Conservation (phyloP, 2,329 filamentous ascomycete genomes). For the Pestalotiopsis sp. region DNA sequence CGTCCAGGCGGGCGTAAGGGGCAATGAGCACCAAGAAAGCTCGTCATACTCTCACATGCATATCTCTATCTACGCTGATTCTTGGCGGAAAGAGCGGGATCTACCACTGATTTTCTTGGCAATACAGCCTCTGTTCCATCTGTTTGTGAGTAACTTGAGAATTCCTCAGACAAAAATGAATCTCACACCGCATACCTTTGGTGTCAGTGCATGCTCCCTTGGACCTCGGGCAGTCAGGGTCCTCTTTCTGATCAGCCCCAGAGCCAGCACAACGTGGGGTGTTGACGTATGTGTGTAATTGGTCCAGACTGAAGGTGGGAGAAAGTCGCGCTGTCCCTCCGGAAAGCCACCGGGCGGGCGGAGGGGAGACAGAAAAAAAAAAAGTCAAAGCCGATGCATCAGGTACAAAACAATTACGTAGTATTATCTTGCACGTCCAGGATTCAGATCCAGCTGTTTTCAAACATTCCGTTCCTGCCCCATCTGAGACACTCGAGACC, state of each 20-base stretch:
- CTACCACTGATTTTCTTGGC: not conserved
- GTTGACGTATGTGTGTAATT: not conserved
- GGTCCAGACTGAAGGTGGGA: not conserved
- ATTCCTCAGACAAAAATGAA: not conserved
- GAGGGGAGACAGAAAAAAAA: not conserved
- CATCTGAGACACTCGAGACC: not conserved
- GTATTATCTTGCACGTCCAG: not conserved
- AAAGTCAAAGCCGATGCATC: not conserved
- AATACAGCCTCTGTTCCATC: not conserved
- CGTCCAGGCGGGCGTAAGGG: not conserved
- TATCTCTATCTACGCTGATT: not conserved
- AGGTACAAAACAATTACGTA: not conserved
- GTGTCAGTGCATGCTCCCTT: not conserved
- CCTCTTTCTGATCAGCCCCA: not conserved
- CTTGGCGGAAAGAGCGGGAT: not conserved
- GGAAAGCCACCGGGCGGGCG: not conserved
- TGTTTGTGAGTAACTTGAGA: not conserved
- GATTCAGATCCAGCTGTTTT: not conserved
- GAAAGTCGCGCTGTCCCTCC: not conserved
- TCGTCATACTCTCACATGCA: not conserved
- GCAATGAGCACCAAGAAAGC: not conserved
- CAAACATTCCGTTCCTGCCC: not conserved
- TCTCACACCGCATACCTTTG: not conserved
- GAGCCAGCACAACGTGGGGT: not conserved
- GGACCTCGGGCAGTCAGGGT: not conserved